Evolutionary conservation across 768 basidiomycete genomes (phyloP), one percentile per base, ranked within the genome.

Genomic region (Paxillus ammoniavirescens): DNA sequence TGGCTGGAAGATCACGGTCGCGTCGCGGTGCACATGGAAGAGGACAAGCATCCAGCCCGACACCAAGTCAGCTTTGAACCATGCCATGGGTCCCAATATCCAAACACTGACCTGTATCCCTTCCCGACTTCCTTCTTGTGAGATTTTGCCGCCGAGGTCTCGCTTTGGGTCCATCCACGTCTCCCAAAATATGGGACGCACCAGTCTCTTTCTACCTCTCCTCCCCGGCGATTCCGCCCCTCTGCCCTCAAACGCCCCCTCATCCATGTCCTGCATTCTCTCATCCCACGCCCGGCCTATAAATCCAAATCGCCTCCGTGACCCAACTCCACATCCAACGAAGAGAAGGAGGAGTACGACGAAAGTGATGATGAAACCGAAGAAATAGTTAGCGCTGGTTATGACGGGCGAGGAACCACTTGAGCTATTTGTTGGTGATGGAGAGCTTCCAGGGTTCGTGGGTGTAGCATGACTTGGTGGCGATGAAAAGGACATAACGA

Each of bases 261-360:
- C 56, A 0, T 60, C 62, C 45, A 63, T 53, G 41, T 48, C 57
- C 28, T 60, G 62, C 15, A 65, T 10, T 2, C 44, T 55, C 0
- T 43, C 51, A n/a, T 65, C 65, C 63, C 64, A 69, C 0, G 54
- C 53, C 0, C 58, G 52, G 23, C 59, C 56, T 12, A 58, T 7
- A 13, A 65, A 46, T 40, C 53, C 54, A 40, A 69, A 62, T 15
- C 80, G 65, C 42, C 78, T 66, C 54, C 82, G 72, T 15, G 80
- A 75, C 45, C 75, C 70, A 14, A 83, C 58, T 8, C 79, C 80
- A 47, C 80, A 82, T 4, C 72, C 77, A 8, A 82, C 67, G 49
- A 83, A 82, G 45, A 83, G 62, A 42, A 82, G 67, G 28, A 83
- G 61, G 44, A 70, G 60, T 26, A 65, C 59, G 57, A 69, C 58